These are phyloP conservation scores for Fusarium udum DNA, from an alignment of 2,329 filamentous ascomycete species.

Conservation along the genomic window DNA sequence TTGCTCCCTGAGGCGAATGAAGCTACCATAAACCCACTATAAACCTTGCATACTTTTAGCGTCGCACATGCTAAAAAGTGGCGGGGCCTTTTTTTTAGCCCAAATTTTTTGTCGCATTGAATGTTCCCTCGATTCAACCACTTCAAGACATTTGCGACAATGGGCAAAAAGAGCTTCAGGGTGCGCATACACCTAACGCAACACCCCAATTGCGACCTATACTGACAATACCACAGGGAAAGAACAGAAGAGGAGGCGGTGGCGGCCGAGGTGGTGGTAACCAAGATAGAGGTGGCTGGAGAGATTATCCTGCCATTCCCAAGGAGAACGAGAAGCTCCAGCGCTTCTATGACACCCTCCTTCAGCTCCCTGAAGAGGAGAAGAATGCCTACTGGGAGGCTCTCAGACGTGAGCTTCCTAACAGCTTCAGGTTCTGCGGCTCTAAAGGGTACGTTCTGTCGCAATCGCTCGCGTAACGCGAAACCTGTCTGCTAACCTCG, in stretches of 20 bases:
- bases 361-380: conserved; percentile 81
- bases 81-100: conserved; percentile 38
- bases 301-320: conserved; percentile 58
- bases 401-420: conserved; percentile 85
- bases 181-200: conserved; percentile 35
- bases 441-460: conserved; percentile 76
- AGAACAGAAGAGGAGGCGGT: conserved; percentile 50
- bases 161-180: conserved; percentile 52
- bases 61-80: conserved; percentile 33
- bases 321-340: conserved; percentile 89
- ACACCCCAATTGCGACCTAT: conserved; percentile 15
- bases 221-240: conserved; percentile 46
- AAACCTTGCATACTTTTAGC: conserved; percentile 33
- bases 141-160: conserved; percentile 43
- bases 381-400: conserved; percentile 84
- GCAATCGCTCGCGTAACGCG: neutral
- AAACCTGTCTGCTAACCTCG: conserved; percentile 25
- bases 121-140: conserved; percentile 17
- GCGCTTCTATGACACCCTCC: conserved; percentile 82
- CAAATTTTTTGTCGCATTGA: conserved; percentile 42
- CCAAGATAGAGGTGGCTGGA: conserved; percentile 42
- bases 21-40: conserved; percentile 1
- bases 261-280: conserved; percentile 47
- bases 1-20: neutral
- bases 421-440: conserved; percentile 97